Percentiles rank a stretch among this genome's conserved stretches.
phyloP scores from a whole-genome alignment of 2,329 filamentous ascomycete genomes.

The Cercospora sp. region DNA sequence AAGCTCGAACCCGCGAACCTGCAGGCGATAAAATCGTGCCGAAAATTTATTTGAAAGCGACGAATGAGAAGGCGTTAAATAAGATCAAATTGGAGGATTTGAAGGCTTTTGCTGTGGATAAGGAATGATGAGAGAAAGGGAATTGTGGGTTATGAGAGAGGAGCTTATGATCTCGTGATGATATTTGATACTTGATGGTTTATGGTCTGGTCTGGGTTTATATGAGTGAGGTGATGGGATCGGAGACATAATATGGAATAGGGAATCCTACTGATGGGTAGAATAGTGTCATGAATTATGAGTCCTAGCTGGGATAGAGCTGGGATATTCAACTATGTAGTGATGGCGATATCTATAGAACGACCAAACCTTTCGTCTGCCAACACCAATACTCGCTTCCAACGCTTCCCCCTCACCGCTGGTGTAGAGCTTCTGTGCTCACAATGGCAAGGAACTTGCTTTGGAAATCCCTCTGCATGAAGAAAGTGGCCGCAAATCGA shows the following conservation, averaged over 20 bases:
- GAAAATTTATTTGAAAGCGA: constrained; percentile 53
- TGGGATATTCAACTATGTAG: not conserved
- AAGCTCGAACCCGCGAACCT: constrained; percentile 51
- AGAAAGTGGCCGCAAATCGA: not conserved
- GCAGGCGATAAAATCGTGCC: constrained; percentile 48
- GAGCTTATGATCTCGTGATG: not conserved
- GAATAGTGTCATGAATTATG: not conserved
- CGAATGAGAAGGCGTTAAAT: constrained; percentile 54
- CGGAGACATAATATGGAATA: not conserved
- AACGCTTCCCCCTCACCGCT: not conserved
- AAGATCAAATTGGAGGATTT: constrained; percentile 52
- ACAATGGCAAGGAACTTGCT: not conserved
- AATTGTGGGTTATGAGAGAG: no score
- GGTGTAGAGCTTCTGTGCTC: not conserved
- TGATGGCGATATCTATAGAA: not conserved
- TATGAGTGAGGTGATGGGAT: not conserved
- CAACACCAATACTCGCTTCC: not conserved
- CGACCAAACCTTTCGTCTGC: not conserved
- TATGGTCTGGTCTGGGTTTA: not conserved
- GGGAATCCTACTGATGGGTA: not conserved
- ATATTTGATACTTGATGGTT: not conserved
- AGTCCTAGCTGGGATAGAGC: not conserved
- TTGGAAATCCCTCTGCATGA: no score
- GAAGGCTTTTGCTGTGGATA: constrained; percentile 51
- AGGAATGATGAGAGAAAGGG: no score